Evolutionary conservation across 768 basidiomycete genomes (phyloP).

Genomic region (Amanita fuliginea): DNA sequence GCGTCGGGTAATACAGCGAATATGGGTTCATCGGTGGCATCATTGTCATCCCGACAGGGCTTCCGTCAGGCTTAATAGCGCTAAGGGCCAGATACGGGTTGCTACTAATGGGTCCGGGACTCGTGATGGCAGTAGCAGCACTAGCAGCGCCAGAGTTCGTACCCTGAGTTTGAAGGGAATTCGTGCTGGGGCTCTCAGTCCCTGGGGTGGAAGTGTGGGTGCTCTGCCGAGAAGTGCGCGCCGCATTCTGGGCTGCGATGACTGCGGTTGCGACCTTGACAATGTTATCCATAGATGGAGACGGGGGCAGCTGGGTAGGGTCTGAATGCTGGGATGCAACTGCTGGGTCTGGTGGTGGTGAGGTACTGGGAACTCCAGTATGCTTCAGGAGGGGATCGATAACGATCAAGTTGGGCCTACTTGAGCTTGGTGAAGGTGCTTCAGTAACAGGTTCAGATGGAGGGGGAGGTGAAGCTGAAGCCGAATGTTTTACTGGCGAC

Average conservation of each 20-base stretch:
- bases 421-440: neutral
- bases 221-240: constrained; percentile 8
- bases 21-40: constrained; percentile 26
- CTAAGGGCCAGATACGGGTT: constrained; percentile 26
- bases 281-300: constrained; percentile 23
- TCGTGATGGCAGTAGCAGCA: constrained; percentile 5
- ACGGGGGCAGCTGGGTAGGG: neutral
- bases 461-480: constrained; percentile 9
- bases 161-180: constrained; percentile 1
- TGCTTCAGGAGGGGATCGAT: constrained; percentile 2
- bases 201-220: too few species aligned
- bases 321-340: neutral
- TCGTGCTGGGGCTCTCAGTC: neutral
- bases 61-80: constrained; percentile 5
- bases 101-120: constrained; percentile 15
- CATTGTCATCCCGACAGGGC: constrained; percentile 13
- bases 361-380: neutral
- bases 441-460: neutral
- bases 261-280: constrained; percentile 27
- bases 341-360: neutral
- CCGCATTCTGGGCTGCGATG: constrained; percentile 20
- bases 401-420: neutral
- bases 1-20: constrained; percentile 27
- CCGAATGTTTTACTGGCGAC: neutral
- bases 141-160: neutral